Evolutionary conservation across 306 rosid species (phyloP), one percentile per base, ranked within the genome.

Genomic region (Cicer judaicum): DNA sequence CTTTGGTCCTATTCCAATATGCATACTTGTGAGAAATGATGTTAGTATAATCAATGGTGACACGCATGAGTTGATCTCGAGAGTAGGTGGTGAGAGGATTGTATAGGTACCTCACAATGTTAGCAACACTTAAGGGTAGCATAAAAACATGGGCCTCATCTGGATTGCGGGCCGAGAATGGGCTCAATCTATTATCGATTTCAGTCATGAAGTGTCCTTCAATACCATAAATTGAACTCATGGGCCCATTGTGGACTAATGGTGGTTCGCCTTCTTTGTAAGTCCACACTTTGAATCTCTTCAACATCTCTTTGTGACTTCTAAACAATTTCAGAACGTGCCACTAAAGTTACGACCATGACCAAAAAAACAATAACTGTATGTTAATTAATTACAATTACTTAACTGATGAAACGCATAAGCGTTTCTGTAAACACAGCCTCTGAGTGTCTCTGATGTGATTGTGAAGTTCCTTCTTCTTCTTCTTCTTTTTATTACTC

Each of bases 221-320:
- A 0, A 89, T 81, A 4, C 91, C 70, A 38, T 91, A 93, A 2
- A 93, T 89, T 70, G 87, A 70, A 7, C 34, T 69, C 86, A 79
- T 40, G 0, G 97, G 96, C 70, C 97, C 90, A 6, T 24, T n/a
- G 46, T 91, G 98, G 1, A 62, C 19, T 48, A 93, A 46, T 0
- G 98, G 97, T 8, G 47, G 77, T 65, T 89, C 92, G 2, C 98
- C 98, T 87, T 93, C 98, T 69, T 62, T 86, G 83, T 89, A 93
- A 10, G 59, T 65, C 97, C 97, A 93, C 47, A 91, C 85, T 56
- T 85, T 93, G 57, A 93, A 88, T 69, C 84, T 86, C 81, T 88
- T 89, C 83, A 69, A 11, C 97, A 93, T 93, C 83, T 93, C 97
- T n/a, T 74, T 55, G 73, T 91, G 86, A 61, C 98, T 93, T 77